phyloP scores from a whole-genome alignment of 1,139 yeast genomes.

The Lodderomyces orthopsilosis region DNA sequence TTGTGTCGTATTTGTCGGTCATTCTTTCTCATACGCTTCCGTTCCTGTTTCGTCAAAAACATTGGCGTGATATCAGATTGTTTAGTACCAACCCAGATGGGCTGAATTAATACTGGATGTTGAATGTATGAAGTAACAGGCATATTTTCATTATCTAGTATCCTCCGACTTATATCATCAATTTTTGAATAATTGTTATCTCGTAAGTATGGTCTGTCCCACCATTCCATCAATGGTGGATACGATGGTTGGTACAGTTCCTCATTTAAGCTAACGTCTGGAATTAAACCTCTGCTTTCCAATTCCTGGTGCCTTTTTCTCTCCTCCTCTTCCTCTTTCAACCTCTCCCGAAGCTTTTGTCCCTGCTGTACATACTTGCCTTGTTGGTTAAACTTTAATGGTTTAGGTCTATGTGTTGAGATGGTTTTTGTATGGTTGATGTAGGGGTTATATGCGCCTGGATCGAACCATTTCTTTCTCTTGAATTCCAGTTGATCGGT shows the following conservation, averaged over 20 bases:
- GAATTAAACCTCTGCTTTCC: slow-evolving; percentile 42
- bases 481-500: slow-evolving; percentile 19
- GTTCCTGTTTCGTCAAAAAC: slow-evolving; percentile 73
- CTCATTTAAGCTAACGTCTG: slow-evolving; percentile 52
- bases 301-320: slow-evolving; percentile 21
- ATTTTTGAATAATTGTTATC: slow-evolving; percentile 26
- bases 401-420: slow-evolving; percentile 25
- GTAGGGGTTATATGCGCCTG: slow-evolving; percentile 57
- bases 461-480: slow-evolving; percentile 34
- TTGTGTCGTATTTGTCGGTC: slow-evolving; percentile 62
- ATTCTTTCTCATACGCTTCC: slow-evolving; percentile 70
- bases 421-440: slow-evolving; percentile 36
- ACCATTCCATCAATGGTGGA: slow-evolving; percentile 77
- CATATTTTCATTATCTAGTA: slow-evolving; percentile 39
- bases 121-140: slow-evolving; percentile 66
- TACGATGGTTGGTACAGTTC: slow-evolving; percentile 39
- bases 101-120: slow-evolving; percentile 70
- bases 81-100: slow-evolving; percentile 40
- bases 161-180: slow-evolving; percentile 19
- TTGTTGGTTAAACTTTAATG: slow-evolving; percentile 50
- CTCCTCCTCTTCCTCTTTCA: slow-evolving; percentile 30
- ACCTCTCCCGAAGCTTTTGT: slow-evolving; percentile 44
- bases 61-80: slow-evolving; percentile 24
- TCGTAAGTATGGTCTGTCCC: slow-evolving; percentile 60
- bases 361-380: slow-evolving; percentile 66